phyloP scores from a whole-genome alignment of 2,329 filamentous ascomycete genomes.

The Pestalotiopsis sp. region DNA sequence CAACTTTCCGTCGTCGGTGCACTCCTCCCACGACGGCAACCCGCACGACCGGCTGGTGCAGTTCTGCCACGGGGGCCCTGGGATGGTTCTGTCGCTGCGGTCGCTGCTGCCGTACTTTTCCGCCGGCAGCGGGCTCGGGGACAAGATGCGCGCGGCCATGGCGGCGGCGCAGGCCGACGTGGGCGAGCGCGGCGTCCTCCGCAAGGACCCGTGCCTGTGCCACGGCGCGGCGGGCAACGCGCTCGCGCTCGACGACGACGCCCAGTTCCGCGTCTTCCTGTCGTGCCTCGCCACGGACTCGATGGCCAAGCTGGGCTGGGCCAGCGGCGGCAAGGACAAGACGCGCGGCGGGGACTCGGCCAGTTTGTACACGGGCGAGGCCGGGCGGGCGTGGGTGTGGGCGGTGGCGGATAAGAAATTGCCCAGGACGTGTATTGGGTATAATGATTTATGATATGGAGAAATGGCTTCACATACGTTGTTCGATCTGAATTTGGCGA shows the following conservation, averaged over 20 bases:
- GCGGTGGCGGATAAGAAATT: slow-evolving; percentile 22
- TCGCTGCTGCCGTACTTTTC: slow-evolving; percentile 60
- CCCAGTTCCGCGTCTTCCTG: slow-evolving; percentile 24
- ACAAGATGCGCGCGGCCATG: slow-evolving; percentile 56
- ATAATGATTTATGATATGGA: slow-evolving; percentile 27
- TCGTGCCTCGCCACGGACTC: slow-evolving; percentile 23
- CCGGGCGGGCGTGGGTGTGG: slow-evolving; percentile 31
- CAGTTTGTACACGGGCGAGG: slow-evolving; percentile 30
- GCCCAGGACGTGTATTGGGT: slow-evolving; percentile 25
- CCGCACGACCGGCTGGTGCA: slow-evolving; percentile 50
- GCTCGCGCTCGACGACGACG: slow-evolving; percentile 35
- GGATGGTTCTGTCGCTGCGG: slow-evolving; percentile 60
- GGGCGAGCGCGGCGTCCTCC: slow-evolving; percentile 60
- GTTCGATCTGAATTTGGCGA: neutral
- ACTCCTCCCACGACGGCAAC: slow-evolving; percentile 4
- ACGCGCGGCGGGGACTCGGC: slow-evolving; percentile 15
- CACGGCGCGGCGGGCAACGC: slow-evolving; percentile 69
- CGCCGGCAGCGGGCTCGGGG: slow-evolving; percentile 39
- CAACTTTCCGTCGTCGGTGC: slow-evolving; percentile 63
- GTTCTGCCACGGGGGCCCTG: slow-evolving; percentile 70
- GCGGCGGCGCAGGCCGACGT: slow-evolving; percentile 53
- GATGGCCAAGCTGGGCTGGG: slow-evolving; percentile 16
- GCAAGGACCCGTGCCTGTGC: slow-evolving; percentile 67
- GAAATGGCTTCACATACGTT: neutral
- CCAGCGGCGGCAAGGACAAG: slow-evolving; percentile 4